Evolutionary conservation across 768 basidiomycete genomes (phyloP).

Genomic region (Chlorophyllum brunneum): DNA sequence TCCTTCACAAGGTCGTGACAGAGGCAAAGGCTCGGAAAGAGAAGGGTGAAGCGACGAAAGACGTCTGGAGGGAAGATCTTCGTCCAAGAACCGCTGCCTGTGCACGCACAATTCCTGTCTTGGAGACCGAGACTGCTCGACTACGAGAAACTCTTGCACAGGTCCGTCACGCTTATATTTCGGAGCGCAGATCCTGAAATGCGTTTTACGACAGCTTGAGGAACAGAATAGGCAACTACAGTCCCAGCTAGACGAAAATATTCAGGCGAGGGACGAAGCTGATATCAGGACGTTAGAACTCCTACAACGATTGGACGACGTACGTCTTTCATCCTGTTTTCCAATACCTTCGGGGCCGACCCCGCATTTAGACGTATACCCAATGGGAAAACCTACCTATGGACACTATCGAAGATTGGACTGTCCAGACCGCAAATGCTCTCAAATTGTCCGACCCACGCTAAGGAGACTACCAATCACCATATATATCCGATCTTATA

Average conservation of each 20-base stretch:
- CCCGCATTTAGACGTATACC: slow-evolving; percentile 27
- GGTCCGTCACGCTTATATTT: slow-evolving; percentile 24
- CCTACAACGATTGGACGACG: slow-evolving; percentile 52
- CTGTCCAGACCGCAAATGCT: slow-evolving; percentile 44
- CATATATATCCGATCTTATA: no score
- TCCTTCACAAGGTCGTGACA: slow-evolving; percentile 62
- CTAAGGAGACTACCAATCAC: no score
- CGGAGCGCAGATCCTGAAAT: background rate
- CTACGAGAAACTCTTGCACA: slow-evolving; percentile 34
- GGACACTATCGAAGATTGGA: slow-evolving; percentile 61
- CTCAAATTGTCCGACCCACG: slow-evolving; percentile 31
- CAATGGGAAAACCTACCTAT: slow-evolving; percentile 54
- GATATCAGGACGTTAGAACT: slow-evolving; percentile 43
- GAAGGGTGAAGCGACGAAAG: slow-evolving; percentile 41
- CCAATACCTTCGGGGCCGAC: background rate
- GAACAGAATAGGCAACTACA: slow-evolving; percentile 48
- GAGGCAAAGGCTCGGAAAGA: slow-evolving; percentile 61
- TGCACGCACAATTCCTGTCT: slow-evolving; percentile 58
- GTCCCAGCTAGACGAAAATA: slow-evolving; percentile 45
- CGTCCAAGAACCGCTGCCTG: slow-evolving; percentile 59
- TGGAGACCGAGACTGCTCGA: slow-evolving; percentile 40
- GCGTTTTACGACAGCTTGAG: slow-evolving; percentile 45
- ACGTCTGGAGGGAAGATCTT: slow-evolving; percentile 64
- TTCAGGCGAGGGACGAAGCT: slow-evolving; percentile 38
- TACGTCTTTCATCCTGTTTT: slow-evolving; percentile 22